Conservation (phyloP, 805 yeast species). For the Blastobotrys attinorum region DNA sequence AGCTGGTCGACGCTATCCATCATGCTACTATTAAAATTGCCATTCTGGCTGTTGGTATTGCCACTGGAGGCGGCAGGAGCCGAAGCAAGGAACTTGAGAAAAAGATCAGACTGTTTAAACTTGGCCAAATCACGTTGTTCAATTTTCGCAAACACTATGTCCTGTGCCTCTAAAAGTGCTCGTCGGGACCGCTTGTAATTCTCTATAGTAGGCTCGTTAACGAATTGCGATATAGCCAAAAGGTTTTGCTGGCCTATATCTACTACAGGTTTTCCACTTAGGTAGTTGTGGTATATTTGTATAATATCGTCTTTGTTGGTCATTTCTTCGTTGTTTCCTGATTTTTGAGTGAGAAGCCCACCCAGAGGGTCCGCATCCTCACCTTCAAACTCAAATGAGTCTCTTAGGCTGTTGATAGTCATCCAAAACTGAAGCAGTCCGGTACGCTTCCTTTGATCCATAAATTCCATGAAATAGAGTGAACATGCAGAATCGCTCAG, state of each 20-base stretch:
- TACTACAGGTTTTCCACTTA: conserved; percentile 24
- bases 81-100: conserved; percentile 44
- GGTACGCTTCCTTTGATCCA: conserved; percentile 43
- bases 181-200: conserved; percentile 48
- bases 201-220: conserved; percentile 9
- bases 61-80: conserved; percentile 12
- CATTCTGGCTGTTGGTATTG: conserved; percentile 24
- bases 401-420: conserved; percentile 57
- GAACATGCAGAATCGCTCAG: conserved; percentile 42
- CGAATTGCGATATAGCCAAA: conserved; percentile 7
- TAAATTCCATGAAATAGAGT: conserved; percentile 44
- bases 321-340: conserved; percentile 24
- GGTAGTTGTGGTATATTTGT: conserved; percentile 40
- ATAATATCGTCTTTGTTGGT: conserved; percentile 47
- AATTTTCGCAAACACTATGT: conserved; percentile 43
- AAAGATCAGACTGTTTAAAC: conserved; percentile 53
- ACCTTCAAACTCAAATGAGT: conserved; percentile 56
- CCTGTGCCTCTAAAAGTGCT: conserved; percentile 53
- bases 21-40: background rate
- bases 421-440: conserved; percentile 55
- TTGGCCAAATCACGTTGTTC: conserved; percentile 45
- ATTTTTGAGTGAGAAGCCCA: conserved; percentile 20
- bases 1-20: conserved; percentile 16
- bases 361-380: conserved; percentile 20
- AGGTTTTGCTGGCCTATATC: conserved; percentile 31